Conservation (phyloP, 2,329 filamentous ascomycete genomes). For the Venturia carpophila region DNA sequence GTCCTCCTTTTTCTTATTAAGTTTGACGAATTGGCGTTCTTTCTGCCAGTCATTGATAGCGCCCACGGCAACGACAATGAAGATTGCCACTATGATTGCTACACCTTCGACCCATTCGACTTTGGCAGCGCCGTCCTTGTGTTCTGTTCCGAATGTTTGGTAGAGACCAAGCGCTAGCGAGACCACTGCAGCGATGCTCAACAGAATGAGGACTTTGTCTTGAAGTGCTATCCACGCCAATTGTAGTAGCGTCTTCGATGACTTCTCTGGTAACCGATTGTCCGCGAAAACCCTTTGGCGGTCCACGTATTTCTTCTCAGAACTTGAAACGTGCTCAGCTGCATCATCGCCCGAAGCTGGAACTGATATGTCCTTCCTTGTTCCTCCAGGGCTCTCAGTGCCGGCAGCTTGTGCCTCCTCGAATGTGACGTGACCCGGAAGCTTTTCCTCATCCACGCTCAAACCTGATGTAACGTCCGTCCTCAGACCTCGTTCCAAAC, state of each 20-base stretch:
- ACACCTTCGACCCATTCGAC: slow-evolving; percentile 79
- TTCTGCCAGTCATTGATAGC: slow-evolving; percentile 80
- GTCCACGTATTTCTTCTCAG: slow-evolving; percentile 36
- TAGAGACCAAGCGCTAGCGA: slow-evolving; percentile 69
- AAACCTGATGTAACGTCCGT: slow-evolving; percentile 59
- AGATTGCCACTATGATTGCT: slow-evolving; percentile 67
- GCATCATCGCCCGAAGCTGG: not conserved
- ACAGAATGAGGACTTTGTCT: slow-evolving; percentile 67
- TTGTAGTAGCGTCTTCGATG: slow-evolving; percentile 60
- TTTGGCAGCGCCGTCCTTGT: slow-evolving; percentile 44
- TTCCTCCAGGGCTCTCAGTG: slow-evolving; percentile 5
- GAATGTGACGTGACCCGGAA: slow-evolving; percentile 61
- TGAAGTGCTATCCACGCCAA: slow-evolving; percentile 78
- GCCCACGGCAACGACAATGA: slow-evolving; percentile 67
- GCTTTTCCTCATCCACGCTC: slow-evolving; percentile 57
- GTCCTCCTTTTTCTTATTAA: slow-evolving; percentile 74
- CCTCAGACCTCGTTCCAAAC: slow-evolving; percentile 65
- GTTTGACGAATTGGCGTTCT: slow-evolving; percentile 69
- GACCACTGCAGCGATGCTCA: slow-evolving; percentile 63
- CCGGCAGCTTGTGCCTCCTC: slow-evolving; percentile 45
- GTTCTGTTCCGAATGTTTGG: slow-evolving; percentile 55
- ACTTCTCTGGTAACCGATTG: slow-evolving; percentile 62
- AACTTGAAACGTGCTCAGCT: not conserved
- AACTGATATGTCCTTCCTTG: not conserved
- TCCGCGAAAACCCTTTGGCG: slow-evolving; percentile 62